A percentile compares a stretch with the other conserved stretches of the same genome.
phyloP scores from a whole-genome alignment of 1,284 basidiomycete genomes.

The Cutaneotrichosporon daszewskae region DNA sequence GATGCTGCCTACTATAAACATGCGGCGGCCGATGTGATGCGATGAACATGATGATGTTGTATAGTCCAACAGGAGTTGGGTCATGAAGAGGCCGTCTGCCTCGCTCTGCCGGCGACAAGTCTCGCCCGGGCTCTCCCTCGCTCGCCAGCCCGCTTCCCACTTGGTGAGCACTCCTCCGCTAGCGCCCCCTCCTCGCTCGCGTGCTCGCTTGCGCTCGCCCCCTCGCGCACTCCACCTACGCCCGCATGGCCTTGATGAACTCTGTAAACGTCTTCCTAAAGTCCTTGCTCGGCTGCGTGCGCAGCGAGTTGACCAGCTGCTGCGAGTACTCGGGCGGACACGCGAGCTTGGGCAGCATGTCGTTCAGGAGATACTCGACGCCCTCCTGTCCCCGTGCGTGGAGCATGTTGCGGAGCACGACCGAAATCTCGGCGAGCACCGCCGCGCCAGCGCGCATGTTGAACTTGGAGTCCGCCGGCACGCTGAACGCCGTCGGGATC shows the following conservation, averaged over 20 bases:
- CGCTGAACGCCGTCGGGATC: constrained; percentile 74
- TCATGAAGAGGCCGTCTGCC: too few relatives aligned
- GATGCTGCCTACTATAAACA: too few relatives aligned
- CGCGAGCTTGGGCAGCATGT: constrained; percentile 80
- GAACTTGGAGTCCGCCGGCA: constrained; percentile 72
- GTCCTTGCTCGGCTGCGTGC: constrained; percentile 69
- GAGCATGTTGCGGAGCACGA: constrained; percentile 71
- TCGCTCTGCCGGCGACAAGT: too few relatives aligned
- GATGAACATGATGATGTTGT: too few relatives aligned
- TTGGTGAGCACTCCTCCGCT: too few relatives aligned
- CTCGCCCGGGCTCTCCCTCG: too few relatives aligned
- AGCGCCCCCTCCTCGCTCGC: too few relatives aligned
- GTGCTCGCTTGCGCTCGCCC: too few relatives aligned
- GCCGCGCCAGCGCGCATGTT: constrained; percentile 80
- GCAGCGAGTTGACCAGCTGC: constrained; percentile 72
- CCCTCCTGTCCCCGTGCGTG: constrained; percentile 77
- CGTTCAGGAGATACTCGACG: constrained; percentile 68
- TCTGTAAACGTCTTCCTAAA: constrained; percentile 89
- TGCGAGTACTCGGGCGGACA: constrained; percentile 73
- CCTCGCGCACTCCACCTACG: too few relatives aligned
- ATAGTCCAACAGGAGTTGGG: too few relatives aligned
- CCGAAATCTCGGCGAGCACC: constrained; percentile 80
- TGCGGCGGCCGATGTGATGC: too few relatives aligned
- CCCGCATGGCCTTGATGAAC: constrained; percentile 51
- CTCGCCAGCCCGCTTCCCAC: too few relatives aligned